Evolutionary conservation across 2,329 filamentous ascomycete genomes (phyloP).

Genomic region (Colletotrichum theobromicola): DNA sequence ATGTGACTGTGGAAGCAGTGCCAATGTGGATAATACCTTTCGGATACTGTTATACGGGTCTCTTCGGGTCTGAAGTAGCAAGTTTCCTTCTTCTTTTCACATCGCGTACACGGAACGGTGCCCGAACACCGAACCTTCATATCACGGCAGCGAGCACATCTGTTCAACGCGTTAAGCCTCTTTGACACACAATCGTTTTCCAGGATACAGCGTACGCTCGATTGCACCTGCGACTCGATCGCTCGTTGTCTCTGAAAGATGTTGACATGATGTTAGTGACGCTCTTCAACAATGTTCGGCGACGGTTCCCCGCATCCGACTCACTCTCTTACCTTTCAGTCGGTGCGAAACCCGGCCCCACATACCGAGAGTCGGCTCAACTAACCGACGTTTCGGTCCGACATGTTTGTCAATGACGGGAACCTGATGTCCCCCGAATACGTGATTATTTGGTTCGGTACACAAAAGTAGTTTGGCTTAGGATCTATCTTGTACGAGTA

Average conservation of each 20-base stretch:
- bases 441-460: neutral
- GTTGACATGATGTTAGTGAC: neutral
- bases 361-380: neutral
- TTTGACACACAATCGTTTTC: neutral
- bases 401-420: neutral
- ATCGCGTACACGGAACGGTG: neutral
- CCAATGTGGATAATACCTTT: neutral
- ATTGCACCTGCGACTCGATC: neutral
- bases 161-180: neutral
- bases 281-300: neutral
- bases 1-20: neutral
- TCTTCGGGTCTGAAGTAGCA: constrained; percentile 4
- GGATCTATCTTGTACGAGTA: neutral
- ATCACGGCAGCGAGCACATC: neutral
- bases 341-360: neutral
- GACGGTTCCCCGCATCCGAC: neutral
- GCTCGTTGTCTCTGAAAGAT: neutral
- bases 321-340: neutral
- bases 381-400: neutral
- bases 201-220: neutral
- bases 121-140: constrained; percentile 9
- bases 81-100: neutral
- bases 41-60: neutral
- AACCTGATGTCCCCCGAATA: neutral
- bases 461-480: neutral